These are phyloP conservation scores for Chondrostereum purpureum DNA, from an alignment of 1,284 basidiomycete species.

Conservation along the genomic window DNA sequence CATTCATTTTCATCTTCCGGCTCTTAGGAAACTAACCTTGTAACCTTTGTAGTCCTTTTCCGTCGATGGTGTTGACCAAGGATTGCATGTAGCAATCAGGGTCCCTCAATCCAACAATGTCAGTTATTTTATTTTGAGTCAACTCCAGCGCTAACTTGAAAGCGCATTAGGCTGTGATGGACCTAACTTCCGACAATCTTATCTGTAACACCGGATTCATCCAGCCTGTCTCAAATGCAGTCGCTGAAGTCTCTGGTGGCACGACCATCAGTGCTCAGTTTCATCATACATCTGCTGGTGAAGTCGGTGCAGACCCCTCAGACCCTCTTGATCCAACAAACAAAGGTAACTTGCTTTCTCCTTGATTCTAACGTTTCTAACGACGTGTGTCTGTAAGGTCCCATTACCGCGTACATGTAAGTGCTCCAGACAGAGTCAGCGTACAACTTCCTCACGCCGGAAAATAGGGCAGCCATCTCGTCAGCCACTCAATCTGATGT, in stretches of 20 bases:
- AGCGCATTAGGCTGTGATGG: slow-evolving; percentile 20
- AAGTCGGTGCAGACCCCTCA: slow-evolving; percentile 28
- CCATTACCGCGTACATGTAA: slow-evolving; percentile 38
- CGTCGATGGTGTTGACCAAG: slow-evolving; percentile 32
- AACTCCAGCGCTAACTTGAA: neutral
- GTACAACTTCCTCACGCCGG: neutral
- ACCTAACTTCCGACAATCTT: slow-evolving; percentile 22
- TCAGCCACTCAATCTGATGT: slow-evolving; percentile 35
- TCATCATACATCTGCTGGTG: slow-evolving; percentile 33
- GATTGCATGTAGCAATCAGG: slow-evolving; percentile 30
- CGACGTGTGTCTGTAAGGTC: slow-evolving; percentile 18
- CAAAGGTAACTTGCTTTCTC: slow-evolving; percentile 23
- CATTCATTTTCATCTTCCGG: neutral
- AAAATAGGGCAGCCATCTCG: slow-evolving; percentile 31
- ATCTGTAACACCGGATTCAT: slow-evolving; percentile 24
- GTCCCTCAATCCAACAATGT: slow-evolving; percentile 31
- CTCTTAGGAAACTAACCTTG: too few relatives aligned
- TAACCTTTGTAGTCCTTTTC: slow-evolving; percentile 23
- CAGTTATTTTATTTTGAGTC: slow-evolving; percentile 8
- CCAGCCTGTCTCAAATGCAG: slow-evolving; percentile 33
- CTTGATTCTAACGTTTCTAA: too few relatives aligned
- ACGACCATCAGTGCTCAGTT: slow-evolving; percentile 35
- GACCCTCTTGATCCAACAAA: slow-evolving; percentile 42
- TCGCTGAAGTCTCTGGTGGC: slow-evolving; percentile 38
- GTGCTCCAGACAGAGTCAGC: slow-evolving; percentile 9